phyloP scores from a whole-genome alignment of 2,329 filamentous ascomycete genomes.

The Ciborinia camelliae region DNA sequence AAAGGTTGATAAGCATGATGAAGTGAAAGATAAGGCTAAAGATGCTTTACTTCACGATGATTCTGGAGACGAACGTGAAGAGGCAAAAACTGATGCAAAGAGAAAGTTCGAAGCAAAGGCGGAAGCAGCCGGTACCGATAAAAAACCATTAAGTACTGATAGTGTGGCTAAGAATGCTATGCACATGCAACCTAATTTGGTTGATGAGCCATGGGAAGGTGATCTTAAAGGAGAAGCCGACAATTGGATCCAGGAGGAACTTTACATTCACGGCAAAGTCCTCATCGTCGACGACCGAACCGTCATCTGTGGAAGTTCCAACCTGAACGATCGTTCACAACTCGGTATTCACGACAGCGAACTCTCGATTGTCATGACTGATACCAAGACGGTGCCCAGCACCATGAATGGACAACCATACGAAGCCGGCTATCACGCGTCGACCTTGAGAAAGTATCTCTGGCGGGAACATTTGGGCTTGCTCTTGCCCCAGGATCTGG shows the following conservation, averaged over 20 bases:
- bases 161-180: conserved; percentile 78
- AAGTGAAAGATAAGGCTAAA: conserved; percentile 46
- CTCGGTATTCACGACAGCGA: conserved; percentile 88
- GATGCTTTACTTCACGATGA: conserved; percentile 38
- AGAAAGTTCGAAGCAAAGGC: conserved; percentile 51
- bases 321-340: conserved; percentile 88
- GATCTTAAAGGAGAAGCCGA: conserved; percentile 70
- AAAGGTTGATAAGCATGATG: conserved; percentile 43
- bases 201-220: conserved; percentile 74
- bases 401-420: conserved; percentile 77
- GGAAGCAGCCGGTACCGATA: conserved; percentile 35
- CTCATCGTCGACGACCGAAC: conserved; percentile 84
- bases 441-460: conserved; percentile 74
- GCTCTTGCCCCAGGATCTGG: conserved; percentile 67
- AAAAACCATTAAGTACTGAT: conserved; percentile 31
- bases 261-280: conserved; percentile 92
- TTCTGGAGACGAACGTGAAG: conserved; percentile 39
- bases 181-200: conserved; percentile 60
- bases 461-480: conserved; percentile 91
- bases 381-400: conserved; percentile 66
- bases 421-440: conserved; percentile 75
- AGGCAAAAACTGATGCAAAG: conserved; percentile 47
- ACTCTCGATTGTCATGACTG: conserved; percentile 84
- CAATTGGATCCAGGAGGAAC: conserved; percentile 91
- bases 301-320: conserved; percentile 82